Conservation (phyloP, 2,329 filamentous ascomycete species). For the Trichoderma polysporum region DNA sequence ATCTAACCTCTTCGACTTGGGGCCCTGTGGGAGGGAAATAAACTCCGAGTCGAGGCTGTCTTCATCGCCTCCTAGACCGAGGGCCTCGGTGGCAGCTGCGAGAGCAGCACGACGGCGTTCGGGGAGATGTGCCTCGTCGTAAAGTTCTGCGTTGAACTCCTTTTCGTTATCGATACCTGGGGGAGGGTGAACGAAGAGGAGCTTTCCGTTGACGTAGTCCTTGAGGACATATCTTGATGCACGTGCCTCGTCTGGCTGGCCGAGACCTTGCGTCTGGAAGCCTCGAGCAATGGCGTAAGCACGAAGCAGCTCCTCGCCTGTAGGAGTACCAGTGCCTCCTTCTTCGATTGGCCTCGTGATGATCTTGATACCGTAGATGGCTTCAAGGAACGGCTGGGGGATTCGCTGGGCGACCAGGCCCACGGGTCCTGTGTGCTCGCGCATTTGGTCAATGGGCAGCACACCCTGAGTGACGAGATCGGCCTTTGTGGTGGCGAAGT, state of each 20-base stretch:
- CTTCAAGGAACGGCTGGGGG: constrained; percentile 84
- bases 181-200: constrained; percentile 88
- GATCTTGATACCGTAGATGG: constrained; percentile 91
- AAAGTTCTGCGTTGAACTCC: constrained; percentile 87
- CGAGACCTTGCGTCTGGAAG: constrained; percentile 84
- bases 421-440: constrained; percentile 86
- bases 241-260: constrained; percentile 89
- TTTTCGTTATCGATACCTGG: constrained; percentile 68
- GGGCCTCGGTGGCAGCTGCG: constrained; percentile 47
- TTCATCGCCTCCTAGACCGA: constrained; percentile 42
- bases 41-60: constrained; percentile 46
- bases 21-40: constrained; percentile 56
- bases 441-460: constrained; percentile 91
- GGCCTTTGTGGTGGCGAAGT: constrained; percentile 94
- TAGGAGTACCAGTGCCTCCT: constrained; percentile 85
- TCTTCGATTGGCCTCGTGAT: constrained; percentile 78
- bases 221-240: constrained; percentile 89
- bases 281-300: constrained; percentile 88
- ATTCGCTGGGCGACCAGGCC: constrained; percentile 81
- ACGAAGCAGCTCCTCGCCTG: constrained; percentile 77
- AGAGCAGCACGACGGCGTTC: constrained; percentile 72
- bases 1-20: constrained; percentile 77
- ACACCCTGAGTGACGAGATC: constrained; percentile 95
- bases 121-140: constrained; percentile 78
- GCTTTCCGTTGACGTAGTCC: constrained; percentile 95